A percentile compares a stretch with the other conserved stretches of the same genome.
Conservation (phyloP, 148 eudicot genomes). For the Rheum nobile region DNA sequence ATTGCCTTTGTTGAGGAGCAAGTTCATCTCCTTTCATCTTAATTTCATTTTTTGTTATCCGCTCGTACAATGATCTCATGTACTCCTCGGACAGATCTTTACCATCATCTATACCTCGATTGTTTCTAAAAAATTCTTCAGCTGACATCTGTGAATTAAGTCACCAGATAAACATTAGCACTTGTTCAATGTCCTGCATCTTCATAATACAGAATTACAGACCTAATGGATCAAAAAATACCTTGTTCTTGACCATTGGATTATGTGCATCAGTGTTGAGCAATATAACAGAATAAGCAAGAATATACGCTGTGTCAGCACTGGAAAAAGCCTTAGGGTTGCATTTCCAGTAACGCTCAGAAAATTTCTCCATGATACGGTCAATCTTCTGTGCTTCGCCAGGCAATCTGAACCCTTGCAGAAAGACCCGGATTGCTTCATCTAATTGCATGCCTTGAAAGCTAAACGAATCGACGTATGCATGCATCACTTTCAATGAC, state of each 20-base stretch:
- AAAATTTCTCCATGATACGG: conserved; percentile 94
- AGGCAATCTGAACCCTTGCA: conserved; percentile 93
- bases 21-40: conserved; percentile 88
- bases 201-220: conserved; percentile 4
- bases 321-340: conserved; percentile 85
- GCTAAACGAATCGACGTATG: conserved; percentile 90
- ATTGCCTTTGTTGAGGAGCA: conserved; percentile 71
- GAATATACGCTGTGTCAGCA: conserved; percentile 99
- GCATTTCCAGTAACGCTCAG: conserved; percentile 97
- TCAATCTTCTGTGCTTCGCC: conserved; percentile 99
- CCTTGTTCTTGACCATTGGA: conserved; percentile 96
- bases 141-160: conserved; percentile 68
- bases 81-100: conserved; percentile 92
- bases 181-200: not conserved
- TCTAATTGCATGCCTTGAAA: conserved; percentile 79
- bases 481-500: conserved; percentile 94
- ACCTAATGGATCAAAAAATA: conserved; percentile 11
- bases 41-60: conserved; percentile 88
- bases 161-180: not conserved
- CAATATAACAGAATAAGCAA: conserved; percentile 97
- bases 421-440: conserved; percentile 78
- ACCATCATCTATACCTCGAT: conserved; percentile 98
- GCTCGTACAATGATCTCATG: conserved; percentile 77
- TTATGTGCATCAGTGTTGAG: conserved; percentile 99
- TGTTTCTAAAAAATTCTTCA: conserved; percentile 92